These are phyloP conservation scores for Neurospora sp. DNA, from an alignment of 495 filamentous ascomycete species.

Conservation along the genomic window DNA sequence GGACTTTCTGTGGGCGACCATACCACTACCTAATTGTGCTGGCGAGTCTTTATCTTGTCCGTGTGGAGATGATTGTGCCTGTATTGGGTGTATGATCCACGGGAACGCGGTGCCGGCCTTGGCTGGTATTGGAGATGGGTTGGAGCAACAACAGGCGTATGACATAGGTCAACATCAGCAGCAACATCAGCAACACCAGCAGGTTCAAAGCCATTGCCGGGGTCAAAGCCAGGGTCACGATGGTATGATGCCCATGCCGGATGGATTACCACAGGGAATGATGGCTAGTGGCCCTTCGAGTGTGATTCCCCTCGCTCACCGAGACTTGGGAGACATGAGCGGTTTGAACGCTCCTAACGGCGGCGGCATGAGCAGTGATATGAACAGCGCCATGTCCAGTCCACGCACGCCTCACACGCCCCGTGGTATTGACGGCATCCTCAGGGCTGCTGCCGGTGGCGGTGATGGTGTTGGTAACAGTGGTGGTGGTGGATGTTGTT, in stretches of 20 bases:
- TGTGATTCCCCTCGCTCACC: background rate
- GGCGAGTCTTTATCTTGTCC: conserved; percentile 33
- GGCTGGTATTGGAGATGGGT: background rate
- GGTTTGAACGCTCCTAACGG: background rate
- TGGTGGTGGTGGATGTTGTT: background rate
- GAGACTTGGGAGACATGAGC: background rate
- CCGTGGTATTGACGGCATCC: background rate
- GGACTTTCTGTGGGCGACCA: conserved; percentile 42
- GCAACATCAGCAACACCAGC: background rate
- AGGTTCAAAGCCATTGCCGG: background rate
- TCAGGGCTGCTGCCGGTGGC: background rate
- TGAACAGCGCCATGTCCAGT: background rate
- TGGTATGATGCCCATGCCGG: background rate
- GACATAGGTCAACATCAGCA: background rate
- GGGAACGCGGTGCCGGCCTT: background rate
- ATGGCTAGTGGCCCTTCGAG: background rate
- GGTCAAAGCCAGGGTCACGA: background rate
- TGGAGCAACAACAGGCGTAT: background rate
- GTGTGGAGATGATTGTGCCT: conserved; percentile 44
- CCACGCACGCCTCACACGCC: background rate
- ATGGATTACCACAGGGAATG: background rate
- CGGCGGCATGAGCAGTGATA: background rate
- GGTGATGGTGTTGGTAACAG: background rate
- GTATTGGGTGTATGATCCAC: conserved; percentile 34
- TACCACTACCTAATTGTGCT: conserved; percentile 28